Conservation (phyloP, 2,329 filamentous ascomycete species). For the Zasmidium cellare region DNA sequence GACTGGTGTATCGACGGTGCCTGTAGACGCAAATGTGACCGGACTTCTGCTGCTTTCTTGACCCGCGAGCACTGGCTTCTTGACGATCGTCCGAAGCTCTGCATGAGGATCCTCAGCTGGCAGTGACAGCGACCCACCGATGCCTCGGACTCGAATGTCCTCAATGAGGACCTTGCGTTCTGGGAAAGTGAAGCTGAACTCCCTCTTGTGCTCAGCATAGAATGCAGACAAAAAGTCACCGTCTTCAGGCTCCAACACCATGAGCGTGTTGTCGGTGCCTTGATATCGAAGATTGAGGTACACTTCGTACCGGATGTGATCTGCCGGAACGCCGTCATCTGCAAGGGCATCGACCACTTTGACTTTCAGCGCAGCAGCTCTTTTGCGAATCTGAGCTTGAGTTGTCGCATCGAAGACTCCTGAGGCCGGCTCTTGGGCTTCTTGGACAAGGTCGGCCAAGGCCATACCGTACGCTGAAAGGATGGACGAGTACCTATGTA, state of each 20-base stretch:
- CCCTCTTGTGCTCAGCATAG: constrained; percentile 38
- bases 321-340: constrained; percentile 44
- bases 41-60: constrained; percentile 54
- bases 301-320: constrained; percentile 45
- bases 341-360: constrained; percentile 41
- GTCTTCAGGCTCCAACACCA: constrained; percentile 44
- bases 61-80: constrained; percentile 65
- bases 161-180: constrained; percentile 42
- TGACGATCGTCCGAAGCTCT: constrained; percentile 42
- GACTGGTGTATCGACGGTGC: constrained; percentile 24
- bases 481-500: constrained; percentile 82
- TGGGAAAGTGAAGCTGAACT: constrained; percentile 44
- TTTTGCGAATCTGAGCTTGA: constrained; percentile 50
- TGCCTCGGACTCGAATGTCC: constrained; percentile 34
- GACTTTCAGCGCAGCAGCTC: constrained; percentile 34
- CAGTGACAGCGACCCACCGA: constrained; percentile 18
- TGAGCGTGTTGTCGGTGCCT: constrained; percentile 52
- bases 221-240: constrained; percentile 42
- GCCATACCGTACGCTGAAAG: constrained; percentile 88
- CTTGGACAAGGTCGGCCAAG: constrained; percentile 83
- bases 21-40: constrained; percentile 29
- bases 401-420: constrained; percentile 56
- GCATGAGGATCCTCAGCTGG: constrained; percentile 17
- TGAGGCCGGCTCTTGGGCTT: constrained; percentile 73
- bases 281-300: constrained; percentile 53